Evolutionary conservation across 2,329 filamentous ascomycete genomes (phyloP), one percentile per base, ranked within the genome.

Genomic region (Aspergillus texensis): DNA sequence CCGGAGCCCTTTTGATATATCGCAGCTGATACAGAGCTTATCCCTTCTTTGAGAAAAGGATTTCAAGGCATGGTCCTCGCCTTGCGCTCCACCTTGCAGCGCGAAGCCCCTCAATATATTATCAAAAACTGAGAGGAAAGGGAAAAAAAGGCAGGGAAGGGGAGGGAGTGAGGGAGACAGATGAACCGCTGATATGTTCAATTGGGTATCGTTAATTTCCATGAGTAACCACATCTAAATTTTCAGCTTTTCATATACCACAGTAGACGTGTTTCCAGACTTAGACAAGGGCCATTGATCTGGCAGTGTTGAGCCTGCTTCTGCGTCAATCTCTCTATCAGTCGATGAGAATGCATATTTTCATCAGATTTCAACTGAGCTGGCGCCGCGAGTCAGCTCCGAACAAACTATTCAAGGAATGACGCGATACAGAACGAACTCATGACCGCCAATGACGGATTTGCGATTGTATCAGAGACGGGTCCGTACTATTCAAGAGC

Each of bases 1-100:
- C 59, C 36, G 48, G 69, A 10, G 65, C 61, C 63, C 68, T 5
- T 21, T 82, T 76, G 71, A 82, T 83, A 74, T 83, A 74, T 82
- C 81, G 81, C 81, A 75, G 77, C 79, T 77, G 81, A 83, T 83
- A 83, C 81, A 83, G 81, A 83, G 81, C 81, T 78, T 78, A 79
- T 78, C 76, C 75, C 66, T 67, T 30, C 50, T 16, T 66, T 64
- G 66, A 67, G 61, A 64, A 68, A 72, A 70, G 73, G 76, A 78
- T 79, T 79, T 80, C 79, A 82, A 81, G 81, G 80, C 79, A 83
- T 81, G 75, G 75, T 76, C 72, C 81, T 83, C 80, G 79, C 80
- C 81, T 82, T 81, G 80, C 75, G 80, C 81, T 83, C 81, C 80
- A 83, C 81, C 81, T 82, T 80, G 76, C 80, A 78, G 79, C 77